Conservation (phyloP, 306 rosid genomes). For the Mimosa bimucronata region DNA sequence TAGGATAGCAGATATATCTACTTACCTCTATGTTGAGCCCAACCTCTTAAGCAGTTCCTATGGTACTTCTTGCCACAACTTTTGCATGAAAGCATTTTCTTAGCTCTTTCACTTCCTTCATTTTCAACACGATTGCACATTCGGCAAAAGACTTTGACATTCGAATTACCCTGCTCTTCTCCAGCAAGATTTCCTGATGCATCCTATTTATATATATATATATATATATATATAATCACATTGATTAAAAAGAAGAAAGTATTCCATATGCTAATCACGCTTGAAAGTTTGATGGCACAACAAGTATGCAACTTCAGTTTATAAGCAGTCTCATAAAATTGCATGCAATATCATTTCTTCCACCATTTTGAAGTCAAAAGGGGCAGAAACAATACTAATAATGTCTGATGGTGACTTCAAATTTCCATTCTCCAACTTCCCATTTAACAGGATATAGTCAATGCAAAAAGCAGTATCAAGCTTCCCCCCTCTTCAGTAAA, state of each 20-base stretch:
- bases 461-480: slow-evolving; percentile 1
- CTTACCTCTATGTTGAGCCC: slow-evolving; percentile 95
- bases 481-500: neutral
- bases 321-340: neutral
- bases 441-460: neutral
- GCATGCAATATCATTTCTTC: neutral
- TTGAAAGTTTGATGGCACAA: neutral
- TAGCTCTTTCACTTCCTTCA: slow-evolving; percentile 85
- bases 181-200: slow-evolving; percentile 53
- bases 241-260: neutral
- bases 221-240: slow-evolving; percentile 30
- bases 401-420: neutral
- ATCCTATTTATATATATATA: slow-evolving; percentile 71
- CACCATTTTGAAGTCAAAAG: neutral
- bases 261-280: neutral
- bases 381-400: neutral
- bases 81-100: slow-evolving; percentile 94
- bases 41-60: slow-evolving; percentile 85
- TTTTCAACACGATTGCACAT: slow-evolving; percentile 91
- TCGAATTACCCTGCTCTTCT: slow-evolving; percentile 79
- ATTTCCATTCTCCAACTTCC: neutral
- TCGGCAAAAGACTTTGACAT: slow-evolving; percentile 81
- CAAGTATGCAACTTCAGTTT: neutral
- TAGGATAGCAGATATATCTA: neutral
- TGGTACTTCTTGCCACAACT: slow-evolving; percentile 94